These are phyloP conservation scores for Tetradesmus lagerheimii DNA, from an alignment of 139 green algal genomes.

Conservation along the genomic window DNA sequence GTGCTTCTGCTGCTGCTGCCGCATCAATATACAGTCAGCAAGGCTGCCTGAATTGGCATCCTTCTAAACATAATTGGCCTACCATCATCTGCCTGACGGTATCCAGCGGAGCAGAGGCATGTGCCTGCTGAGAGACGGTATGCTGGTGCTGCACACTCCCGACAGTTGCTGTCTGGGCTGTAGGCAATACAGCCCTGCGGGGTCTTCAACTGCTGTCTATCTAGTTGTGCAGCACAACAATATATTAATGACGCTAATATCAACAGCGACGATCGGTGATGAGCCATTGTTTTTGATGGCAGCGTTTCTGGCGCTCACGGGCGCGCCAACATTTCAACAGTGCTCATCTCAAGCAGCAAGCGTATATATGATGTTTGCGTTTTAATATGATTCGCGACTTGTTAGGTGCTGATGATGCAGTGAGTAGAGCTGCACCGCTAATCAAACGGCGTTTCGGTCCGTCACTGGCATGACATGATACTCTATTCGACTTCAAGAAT, in stretches of 20 bases:
- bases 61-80: no score
- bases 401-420: no score
- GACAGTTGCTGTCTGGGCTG: neutral
- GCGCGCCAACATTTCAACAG: neutral
- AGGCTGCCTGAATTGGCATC: no score
- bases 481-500: no score
- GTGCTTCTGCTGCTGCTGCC: neutral
- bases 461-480: no score
- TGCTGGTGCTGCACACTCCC: neutral
- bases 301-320: neutral
- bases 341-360: neutral
- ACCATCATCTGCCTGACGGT: neutral
- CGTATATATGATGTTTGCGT: no score
- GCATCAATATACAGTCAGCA: neutral
- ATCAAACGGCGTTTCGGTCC: no score
- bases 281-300: neutral
- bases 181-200: neutral
- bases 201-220: neutral
- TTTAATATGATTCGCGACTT: no score
- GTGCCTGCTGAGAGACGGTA: neutral
- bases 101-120: neutral
- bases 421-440: no score
- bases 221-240: neutral
- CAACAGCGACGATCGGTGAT: neutral
- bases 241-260: neutral